Percentiles rank a stretch among this genome's conserved stretches.
phyloP scores from a whole-genome alignment of 1,284 basidiomycete species.

The Takashimella koratensis region DNA sequence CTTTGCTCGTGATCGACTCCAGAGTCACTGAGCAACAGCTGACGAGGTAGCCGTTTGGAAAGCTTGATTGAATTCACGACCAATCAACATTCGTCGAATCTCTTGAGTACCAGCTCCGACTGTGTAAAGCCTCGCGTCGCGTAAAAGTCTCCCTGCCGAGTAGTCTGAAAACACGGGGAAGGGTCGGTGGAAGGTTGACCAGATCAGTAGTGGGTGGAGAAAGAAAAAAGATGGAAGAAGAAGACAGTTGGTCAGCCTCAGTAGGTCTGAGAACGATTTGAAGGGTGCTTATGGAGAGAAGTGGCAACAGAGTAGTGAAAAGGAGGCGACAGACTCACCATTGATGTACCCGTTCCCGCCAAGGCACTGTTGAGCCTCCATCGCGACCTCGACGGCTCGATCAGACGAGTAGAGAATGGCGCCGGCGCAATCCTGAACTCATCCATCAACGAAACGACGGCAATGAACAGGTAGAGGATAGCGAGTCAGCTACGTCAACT shows the following conservation, averaged over 20 bases:
- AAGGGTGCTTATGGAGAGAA: too few species aligned
- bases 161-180: too few species aligned
- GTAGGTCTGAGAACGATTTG: too few species aligned
- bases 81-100: conserved; percentile 84
- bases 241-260: conserved; percentile 9
- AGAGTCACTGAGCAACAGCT: conserved; percentile 20
- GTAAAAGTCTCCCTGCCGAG: conserved; percentile 75
- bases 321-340: too few species aligned
- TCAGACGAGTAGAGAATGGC: conserved; percentile 89
- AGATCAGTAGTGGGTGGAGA: too few species aligned
- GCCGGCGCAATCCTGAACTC: conserved; percentile 90
- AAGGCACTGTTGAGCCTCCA: conserved; percentile 86
- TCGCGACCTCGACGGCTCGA: conserved; percentile 80
- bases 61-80: conserved; percentile 75
- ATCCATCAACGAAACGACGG: too few species aligned
- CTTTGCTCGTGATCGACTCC: not conserved
- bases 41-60: conserved; percentile 24
- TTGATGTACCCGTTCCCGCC: conserved; percentile 93
- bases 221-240: too few species aligned
- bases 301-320: not conserved
- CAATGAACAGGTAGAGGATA: too few species aligned
- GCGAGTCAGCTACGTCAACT: too few species aligned
- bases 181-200: too few species aligned
- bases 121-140: conserved; percentile 79
- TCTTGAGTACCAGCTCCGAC: conserved; percentile 91